Evolutionary conservation across 352 stramenopile species (phyloP).

Genomic region (Peronospora belbahrii): DNA sequence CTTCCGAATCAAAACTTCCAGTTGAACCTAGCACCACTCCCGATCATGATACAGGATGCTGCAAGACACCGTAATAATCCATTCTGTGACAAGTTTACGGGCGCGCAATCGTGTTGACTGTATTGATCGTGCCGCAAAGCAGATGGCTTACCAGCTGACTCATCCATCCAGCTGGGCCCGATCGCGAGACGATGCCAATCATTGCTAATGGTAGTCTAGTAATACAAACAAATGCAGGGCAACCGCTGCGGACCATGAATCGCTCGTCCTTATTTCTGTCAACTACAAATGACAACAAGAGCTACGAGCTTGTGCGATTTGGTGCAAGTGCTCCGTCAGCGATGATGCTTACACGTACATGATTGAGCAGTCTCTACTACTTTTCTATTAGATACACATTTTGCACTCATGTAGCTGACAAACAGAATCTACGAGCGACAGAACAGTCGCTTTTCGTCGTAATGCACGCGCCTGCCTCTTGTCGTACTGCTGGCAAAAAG

Average conservation of each 20-base stretch:
- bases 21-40: too few species aligned
- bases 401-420: constrained; percentile 8
- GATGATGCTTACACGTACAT: constrained; percentile 4
- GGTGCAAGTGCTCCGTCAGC: not conserved
- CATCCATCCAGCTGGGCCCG: constrained; percentile 12
- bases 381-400: constrained; percentile 10
- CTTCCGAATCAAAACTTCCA: too few species aligned
- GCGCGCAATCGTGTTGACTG: too few species aligned
- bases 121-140: not conserved
- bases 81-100: too few species aligned
- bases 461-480: constrained; percentile 9
- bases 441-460: not conserved
- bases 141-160: constrained; percentile 17
- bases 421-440: not conserved
- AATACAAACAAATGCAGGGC: not conserved
- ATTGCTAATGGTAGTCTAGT: constrained; percentile 15
- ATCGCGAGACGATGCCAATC: constrained; percentile 8
- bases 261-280: not conserved
- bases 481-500: constrained; percentile 18
- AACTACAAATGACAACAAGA: not conserved
- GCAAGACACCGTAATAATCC: too few species aligned
- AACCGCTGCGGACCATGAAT: not conserved
- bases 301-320: not conserved
- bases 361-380: not conserved
- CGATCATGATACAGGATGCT: too few species aligned